Base-by-base conservation (phyloP, 805 yeast species). In the Candida palmyrensis region DNA sequence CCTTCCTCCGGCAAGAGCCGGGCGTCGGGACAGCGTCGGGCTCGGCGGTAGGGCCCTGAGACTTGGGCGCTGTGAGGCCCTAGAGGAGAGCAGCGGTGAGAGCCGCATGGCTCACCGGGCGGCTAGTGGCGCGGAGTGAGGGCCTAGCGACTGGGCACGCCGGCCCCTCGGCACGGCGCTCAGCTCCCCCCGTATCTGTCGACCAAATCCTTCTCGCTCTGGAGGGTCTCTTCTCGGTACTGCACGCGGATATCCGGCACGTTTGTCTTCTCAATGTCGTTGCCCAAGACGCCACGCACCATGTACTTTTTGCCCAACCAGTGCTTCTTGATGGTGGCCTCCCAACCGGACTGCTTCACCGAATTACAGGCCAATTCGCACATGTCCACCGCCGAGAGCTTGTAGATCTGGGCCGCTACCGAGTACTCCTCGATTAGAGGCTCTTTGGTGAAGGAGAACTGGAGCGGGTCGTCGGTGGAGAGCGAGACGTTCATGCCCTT, bases 341-440 rank as follows among this genome's bases (percentile, higher is more conserved):
- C 99, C 76, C 89, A 92, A 0, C 99, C 99, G 51, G 94, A 81
- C 68, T 90, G 97, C 39, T 72, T 57, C 3, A 92, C 97, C 0
- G 97, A 89, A 58, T 90, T 89, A 43, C 79, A 73, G 0, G 99
- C 98, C 47, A 92, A 67, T 56, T 92, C 99, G 55, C 97, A 89
- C 94, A 92, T 87, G 59, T 92, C 98, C 20, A 90, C 97, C 41
- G 87, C 79, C 0, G 95, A 86, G 26, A 92, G 70, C 54, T 92
- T 88, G 69, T 89, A 92, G 45, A 92, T 92, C 59, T 92, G 97
- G 0, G 97, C 97, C 5, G 98, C 98, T 19, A 92, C 97, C 2
- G 96, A 86, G 56, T 89, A 92, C 59, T 92, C 98, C 58, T 92
- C 98, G 46, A 92, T 92, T 50, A 92, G 71, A 11, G 99, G 97